phyloP scores from a whole-genome alignment of 2,329 filamentous ascomycete species.

The Penicillium sp. region DNA sequence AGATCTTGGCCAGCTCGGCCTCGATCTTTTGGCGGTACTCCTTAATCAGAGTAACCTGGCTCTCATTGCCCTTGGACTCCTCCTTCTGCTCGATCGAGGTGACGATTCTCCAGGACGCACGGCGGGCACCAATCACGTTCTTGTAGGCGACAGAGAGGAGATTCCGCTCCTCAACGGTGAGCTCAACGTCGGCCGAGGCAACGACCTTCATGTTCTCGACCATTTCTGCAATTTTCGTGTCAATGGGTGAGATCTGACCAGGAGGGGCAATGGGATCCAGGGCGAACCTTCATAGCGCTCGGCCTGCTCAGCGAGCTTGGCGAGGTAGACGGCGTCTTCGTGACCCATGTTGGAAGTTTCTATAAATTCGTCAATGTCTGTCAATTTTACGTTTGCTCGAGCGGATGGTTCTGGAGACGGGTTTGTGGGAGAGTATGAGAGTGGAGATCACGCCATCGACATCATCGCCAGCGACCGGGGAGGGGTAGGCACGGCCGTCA shows the following conservation, averaged over 20 bases:
- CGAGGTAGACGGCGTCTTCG: slow-evolving; percentile 98
- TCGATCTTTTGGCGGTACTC: slow-evolving; percentile 99
- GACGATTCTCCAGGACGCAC: slow-evolving; percentile 97
- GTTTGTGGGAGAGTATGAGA: slow-evolving; percentile 4
- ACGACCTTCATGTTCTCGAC: slow-evolving; percentile 99
- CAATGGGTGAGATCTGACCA: slow-evolving; percentile 8
- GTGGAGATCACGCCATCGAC: slow-evolving; percentile 22
- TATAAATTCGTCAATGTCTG: slow-evolving; percentile 19
- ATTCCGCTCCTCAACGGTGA: slow-evolving; percentile 93
- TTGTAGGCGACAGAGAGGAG: slow-evolving; percentile 97
- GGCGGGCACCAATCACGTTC: slow-evolving; percentile 95
- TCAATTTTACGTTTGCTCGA: not conserved
- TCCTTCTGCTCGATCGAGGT: slow-evolving; percentile 99
- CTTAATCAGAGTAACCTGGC: slow-evolving; percentile 87
- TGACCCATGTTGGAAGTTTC: slow-evolving; percentile 78
- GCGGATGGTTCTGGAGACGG: not conserved
- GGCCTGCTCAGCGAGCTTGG: slow-evolving; percentile 99
- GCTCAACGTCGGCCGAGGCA: slow-evolving; percentile 76
- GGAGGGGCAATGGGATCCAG: slow-evolving; percentile 6
- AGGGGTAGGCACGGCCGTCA: slow-evolving; percentile 19
- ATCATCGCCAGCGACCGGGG: slow-evolving; percentile 19
- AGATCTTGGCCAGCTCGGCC: slow-evolving; percentile 93
- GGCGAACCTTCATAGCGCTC: slow-evolving; percentile 96
- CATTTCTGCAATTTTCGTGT: slow-evolving; percentile 66
- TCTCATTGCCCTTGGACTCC: slow-evolving; percentile 95